A percentile compares a stretch with the other conserved stretches of the same genome.
phyloP scores from a whole-genome alignment of 352 stramenopile genomes.

The Pythium utonaiense region DNA sequence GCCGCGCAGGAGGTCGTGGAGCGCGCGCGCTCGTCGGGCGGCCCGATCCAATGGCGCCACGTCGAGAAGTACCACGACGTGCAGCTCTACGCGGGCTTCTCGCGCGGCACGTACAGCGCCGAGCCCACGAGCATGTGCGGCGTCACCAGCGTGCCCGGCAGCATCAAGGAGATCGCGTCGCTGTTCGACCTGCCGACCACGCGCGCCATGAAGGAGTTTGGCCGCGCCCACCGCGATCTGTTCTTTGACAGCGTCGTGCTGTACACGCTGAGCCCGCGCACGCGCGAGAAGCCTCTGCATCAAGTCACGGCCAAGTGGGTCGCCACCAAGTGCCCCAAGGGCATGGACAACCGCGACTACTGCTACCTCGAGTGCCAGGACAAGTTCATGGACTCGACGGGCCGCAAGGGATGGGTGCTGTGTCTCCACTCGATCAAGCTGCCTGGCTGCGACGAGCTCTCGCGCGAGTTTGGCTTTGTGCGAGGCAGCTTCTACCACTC shows the following conservation, averaged over 20 bases:
- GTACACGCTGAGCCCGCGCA: conserved; percentile 58
- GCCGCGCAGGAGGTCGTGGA: conserved; percentile 76
- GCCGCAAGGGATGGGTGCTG: conserved; percentile 79
- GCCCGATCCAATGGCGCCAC: conserved; percentile 69
- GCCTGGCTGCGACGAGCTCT: conserved; percentile 69
- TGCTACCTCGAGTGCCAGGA: conserved; percentile 84
- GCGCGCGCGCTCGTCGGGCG: conserved; percentile 52
- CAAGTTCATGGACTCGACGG: conserved; percentile 79
- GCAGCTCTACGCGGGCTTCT: conserved; percentile 67
- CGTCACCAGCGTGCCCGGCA: conserved; percentile 69
- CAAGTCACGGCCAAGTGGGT: conserved; percentile 86
- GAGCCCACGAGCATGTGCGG: conserved; percentile 64
- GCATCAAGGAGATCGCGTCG: conserved; percentile 64
- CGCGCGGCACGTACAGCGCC: conserved; percentile 33
- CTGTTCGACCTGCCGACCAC: conserved; percentile 70
- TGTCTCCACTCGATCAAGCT: conserved; percentile 85
- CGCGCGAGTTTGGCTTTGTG: conserved; percentile 70
- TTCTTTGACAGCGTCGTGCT: conserved; percentile 76
- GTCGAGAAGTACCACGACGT: conserved; percentile 74
- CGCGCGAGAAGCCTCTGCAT: conserved; percentile 74
- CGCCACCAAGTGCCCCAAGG: conserved; percentile 49
- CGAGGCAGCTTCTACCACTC: conserved; percentile 82
- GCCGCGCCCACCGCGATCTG: conserved; percentile 41
- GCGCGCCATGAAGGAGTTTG: conserved; percentile 71
- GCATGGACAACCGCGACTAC: conserved; percentile 67